Evolutionary conservation across 2,329 filamentous ascomycete species (phyloP).

Genomic region (Pleomassaria siparia): DNA sequence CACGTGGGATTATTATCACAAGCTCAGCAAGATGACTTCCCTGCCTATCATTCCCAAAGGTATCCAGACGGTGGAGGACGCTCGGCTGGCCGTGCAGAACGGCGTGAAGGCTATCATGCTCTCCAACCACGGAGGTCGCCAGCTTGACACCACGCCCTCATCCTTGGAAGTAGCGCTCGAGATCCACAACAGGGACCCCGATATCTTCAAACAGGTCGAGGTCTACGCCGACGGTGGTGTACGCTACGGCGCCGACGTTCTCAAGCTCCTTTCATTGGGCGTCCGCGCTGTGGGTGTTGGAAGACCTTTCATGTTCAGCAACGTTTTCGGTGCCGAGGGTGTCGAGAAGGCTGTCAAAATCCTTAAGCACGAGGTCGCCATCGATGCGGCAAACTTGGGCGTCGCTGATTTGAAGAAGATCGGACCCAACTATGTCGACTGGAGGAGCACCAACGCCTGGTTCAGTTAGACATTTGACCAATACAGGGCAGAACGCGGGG

Average conservation of each 20-base stretch:
- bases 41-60: constrained; percentile 41
- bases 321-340: constrained; percentile 58
- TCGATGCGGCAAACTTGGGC: constrained; percentile 18
- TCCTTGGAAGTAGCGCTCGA: constrained; percentile 76
- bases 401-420: constrained; percentile 19
- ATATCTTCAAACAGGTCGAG: constrained; percentile 44
- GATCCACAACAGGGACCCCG: constrained; percentile 60
- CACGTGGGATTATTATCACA: constrained; percentile 39
- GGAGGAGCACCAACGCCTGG: background rate
- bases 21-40: constrained; percentile 37
- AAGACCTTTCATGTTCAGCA: constrained; percentile 52
- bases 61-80: constrained; percentile 36
- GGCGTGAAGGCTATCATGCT: constrained; percentile 35
- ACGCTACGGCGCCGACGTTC: constrained; percentile 41
- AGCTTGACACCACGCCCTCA: constrained; percentile 56
- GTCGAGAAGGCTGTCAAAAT: constrained; percentile 58
- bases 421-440: background rate
- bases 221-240: constrained; percentile 46
- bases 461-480: too few species aligned
- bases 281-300: constrained; percentile 45
- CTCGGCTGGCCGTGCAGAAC: constrained; percentile 24
- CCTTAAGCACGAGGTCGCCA: constrained; percentile 50
- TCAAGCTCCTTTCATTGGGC: constrained; percentile 35
- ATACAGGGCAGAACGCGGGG: too few species aligned
- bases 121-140: constrained; percentile 40